These are phyloP conservation scores for Physcomitrium patens DNA, from an alignment of 225 moss, liverwort and hornwort genomes.

Conservation along the genomic window DNA sequence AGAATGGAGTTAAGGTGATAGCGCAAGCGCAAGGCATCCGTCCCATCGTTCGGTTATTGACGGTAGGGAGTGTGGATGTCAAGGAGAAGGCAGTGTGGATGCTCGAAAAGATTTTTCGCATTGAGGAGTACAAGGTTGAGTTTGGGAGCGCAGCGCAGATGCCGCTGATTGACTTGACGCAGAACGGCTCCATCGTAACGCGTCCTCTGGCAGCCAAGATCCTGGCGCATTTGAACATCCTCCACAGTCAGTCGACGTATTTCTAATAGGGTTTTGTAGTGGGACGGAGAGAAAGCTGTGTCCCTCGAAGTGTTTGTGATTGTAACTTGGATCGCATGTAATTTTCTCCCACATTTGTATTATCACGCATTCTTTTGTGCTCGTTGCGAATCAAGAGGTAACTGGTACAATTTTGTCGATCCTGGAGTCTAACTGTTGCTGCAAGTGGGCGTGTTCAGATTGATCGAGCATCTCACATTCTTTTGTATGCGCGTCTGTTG, in stretches of 20 bases:
- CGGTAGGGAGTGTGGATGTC: conserved; percentile 67
- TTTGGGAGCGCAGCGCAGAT: conserved; percentile 84
- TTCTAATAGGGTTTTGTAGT: conserved; percentile 50
- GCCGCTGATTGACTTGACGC: conserved; percentile 94
- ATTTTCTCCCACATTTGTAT: conserved; percentile 46
- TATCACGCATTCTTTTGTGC: conserved; percentile 57
- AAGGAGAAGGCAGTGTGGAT: conserved; percentile 92
- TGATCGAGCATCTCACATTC: too few species aligned
- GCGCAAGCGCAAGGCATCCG: conserved; percentile 79
- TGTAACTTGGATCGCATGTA: conserved; percentile 39
- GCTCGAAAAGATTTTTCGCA: conserved; percentile 89
- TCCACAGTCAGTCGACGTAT: conserved; percentile 92
- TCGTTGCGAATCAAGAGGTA: conserved; percentile 45
- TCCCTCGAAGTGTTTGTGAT: conserved; percentile 35
- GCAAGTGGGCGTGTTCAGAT: neutral
- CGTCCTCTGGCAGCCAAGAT: conserved; percentile 86
- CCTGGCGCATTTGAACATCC: conserved; percentile 87
- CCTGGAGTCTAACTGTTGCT: neutral
- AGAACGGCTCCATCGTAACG: conserved; percentile 81
- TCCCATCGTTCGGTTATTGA: conserved; percentile 71
- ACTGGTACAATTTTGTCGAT: conserved; percentile 20
- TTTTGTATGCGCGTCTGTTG: too few species aligned
- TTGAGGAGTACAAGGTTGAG: conserved; percentile 71
- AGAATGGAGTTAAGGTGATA: conserved; percentile 69
- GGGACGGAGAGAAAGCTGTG: neutral